Percentiles rank a stretch among this genome's conserved stretches.
phyloP scores from a whole-genome alignment of 139 green algal genomes.

The Coelastrella sp. region DNA sequence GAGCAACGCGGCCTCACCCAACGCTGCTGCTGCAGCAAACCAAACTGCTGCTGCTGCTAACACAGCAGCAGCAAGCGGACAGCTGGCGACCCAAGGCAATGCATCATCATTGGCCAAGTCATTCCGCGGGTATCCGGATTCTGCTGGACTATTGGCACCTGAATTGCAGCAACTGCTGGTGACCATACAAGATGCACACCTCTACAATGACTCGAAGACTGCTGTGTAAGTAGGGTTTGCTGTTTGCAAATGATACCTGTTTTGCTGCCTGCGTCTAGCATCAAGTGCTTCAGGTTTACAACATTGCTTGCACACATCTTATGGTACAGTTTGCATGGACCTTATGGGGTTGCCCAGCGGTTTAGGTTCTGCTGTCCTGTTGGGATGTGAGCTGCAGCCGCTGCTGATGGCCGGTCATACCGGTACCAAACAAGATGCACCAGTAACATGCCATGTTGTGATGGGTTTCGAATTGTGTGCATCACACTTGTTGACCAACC shows the following conservation, averaged over 20 bases:
- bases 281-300: no score
- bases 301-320: no score
- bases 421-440: no score
- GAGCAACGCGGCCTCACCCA: not conserved
- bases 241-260: not conserved
- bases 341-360: no score
- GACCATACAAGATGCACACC: constrained; percentile 9
- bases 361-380: no score
- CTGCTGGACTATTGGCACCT: not conserved
- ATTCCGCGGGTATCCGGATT: not conserved
- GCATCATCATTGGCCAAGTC: not conserved
- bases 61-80: not conserved
- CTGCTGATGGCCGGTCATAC: no score
- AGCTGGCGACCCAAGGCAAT: not conserved
- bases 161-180: constrained; percentile 33
- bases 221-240: constrained; percentile 19
- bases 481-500: no score
- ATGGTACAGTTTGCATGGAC: no score
- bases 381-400: no score
- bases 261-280: not conserved
- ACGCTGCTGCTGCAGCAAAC: not conserved
- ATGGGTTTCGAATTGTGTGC: no score
- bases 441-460: no score
- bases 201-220: constrained; percentile 47
- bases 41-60: not conserved